Percentiles rank a stretch among this genome's conserved stretches.
Conservation (phyloP, 108 stramenopile species). For the Cyclostephanos tholiformis region DNA sequence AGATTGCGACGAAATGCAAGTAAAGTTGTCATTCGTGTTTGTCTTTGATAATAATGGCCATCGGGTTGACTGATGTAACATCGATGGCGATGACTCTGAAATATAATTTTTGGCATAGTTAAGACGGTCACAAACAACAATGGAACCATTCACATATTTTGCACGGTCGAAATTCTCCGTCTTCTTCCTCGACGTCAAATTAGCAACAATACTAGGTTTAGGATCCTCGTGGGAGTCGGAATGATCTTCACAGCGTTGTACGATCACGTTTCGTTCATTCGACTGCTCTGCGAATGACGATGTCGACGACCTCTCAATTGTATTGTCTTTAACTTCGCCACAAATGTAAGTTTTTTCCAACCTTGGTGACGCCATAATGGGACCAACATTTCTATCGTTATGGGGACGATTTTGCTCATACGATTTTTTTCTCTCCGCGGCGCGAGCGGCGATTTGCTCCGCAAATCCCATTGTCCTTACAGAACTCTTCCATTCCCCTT, state of each 20-base stretch:
- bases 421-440: not conserved
- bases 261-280: not conserved
- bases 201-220: not conserved
- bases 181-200: not conserved
- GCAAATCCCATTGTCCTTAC: constrained; percentile 3
- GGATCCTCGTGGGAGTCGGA: not conserved
- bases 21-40: not conserved
- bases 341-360: not conserved
- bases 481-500: too few species aligned
- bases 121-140: not conserved
- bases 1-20: too few species aligned
- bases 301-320: not conserved
- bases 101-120: not conserved
- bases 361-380: too few species aligned
- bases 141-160: not conserved
- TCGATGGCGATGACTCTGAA: not conserved
- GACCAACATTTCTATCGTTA: too few species aligned
- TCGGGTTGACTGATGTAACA: not conserved
- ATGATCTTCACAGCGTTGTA: too few species aligned
- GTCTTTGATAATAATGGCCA: not conserved
- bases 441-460: not conserved
- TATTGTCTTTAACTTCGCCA: not conserved
- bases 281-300: constrained; percentile 1
- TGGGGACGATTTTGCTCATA: not conserved
- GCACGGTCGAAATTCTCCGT: not conserved